phyloP scores from a whole-genome alignment of 2,329 filamentous ascomycete genomes.

The Xylariaceae sp. region DNA sequence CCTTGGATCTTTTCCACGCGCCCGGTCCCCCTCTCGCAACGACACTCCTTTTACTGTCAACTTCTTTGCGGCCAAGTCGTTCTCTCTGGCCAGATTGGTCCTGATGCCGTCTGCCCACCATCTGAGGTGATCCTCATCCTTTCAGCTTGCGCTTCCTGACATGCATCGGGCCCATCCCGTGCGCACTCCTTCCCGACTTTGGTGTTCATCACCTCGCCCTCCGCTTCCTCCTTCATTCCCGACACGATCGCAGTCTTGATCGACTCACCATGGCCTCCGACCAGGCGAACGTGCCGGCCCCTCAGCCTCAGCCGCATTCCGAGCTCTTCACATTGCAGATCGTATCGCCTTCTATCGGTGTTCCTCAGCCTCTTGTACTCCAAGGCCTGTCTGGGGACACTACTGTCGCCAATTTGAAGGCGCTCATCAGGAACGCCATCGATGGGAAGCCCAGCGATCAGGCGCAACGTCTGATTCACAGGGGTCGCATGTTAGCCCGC shows the following conservation, averaged over 20 bases:
- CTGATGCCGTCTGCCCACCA: no score
- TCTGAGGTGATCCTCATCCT: no score
- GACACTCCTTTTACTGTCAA: no score
- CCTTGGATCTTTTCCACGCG: no score
- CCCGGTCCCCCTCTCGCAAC: no score
- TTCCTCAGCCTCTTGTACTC: conserved; percentile 43
- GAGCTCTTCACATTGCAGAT: conserved; percentile 48
- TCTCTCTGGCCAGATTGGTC: no score
- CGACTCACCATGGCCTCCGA: conserved; percentile 32
- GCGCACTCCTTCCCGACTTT: no score
- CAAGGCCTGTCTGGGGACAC: conserved; percentile 39
- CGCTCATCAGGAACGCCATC: conserved; percentile 46
- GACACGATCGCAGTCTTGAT: not conserved
- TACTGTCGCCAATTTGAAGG: conserved; percentile 51
- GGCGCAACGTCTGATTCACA: conserved; percentile 53
- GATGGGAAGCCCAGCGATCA: conserved; percentile 43
- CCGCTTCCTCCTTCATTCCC: not conserved
- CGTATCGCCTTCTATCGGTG: conserved; percentile 49
- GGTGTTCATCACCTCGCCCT: not conserved
- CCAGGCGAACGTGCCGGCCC: conserved; percentile 18
- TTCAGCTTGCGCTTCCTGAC: no score
- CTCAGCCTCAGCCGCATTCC: conserved; percentile 16
- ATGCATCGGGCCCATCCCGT: no score
- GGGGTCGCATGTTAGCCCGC: conserved; percentile 46
- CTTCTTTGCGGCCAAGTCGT: no score